Percentiles rank a stretch among this genome's conserved stretches.
Evolutionary conservation across 106 monocot species (phyloP).

Genomic region (Apostasia shenzhenica): DNA sequence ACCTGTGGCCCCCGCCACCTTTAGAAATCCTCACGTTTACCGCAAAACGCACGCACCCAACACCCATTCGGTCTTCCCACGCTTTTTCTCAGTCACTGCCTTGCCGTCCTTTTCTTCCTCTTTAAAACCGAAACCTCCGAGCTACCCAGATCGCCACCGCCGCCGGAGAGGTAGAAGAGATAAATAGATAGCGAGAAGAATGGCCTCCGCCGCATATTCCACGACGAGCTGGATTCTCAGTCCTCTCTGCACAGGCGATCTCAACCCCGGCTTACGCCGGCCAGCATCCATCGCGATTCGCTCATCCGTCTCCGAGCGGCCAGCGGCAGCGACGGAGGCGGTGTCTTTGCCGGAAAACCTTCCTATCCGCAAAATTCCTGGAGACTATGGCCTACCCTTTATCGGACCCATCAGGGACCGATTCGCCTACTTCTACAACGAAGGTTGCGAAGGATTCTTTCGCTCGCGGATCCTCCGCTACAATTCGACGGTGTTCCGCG

Average conservation of each 20-base stretch:
- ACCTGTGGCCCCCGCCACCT: no score
- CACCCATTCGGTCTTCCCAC: background rate
- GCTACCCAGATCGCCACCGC: background rate
- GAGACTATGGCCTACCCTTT: conserved; percentile 45
- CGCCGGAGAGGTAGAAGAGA: background rate
- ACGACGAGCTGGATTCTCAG: background rate
- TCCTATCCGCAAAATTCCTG: conserved; percentile 38
- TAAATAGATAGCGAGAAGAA: background rate
- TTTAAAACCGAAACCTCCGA: background rate
- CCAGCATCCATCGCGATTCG: background rate
- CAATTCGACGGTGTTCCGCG: conserved; percentile 72
- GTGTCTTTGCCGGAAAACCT: background rate
- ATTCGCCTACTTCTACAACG: conserved; percentile 40
- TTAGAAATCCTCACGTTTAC: no score
- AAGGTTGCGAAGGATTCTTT: conserved; percentile 81
- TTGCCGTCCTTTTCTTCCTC: background rate
- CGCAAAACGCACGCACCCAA: background rate
- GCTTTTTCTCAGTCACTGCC: background rate
- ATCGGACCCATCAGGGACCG: conserved; percentile 35
- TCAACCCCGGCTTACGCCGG: background rate
- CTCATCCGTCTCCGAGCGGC: background rate
- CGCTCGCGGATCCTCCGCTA: conserved; percentile 36
- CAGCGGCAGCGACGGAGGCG: background rate
- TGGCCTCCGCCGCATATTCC: background rate
- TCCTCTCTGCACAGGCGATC: background rate